These are phyloP conservation scores for Kurtzmaniella fragi DNA, from an alignment of 805 yeast genomes.

Conservation along the genomic window DNA sequence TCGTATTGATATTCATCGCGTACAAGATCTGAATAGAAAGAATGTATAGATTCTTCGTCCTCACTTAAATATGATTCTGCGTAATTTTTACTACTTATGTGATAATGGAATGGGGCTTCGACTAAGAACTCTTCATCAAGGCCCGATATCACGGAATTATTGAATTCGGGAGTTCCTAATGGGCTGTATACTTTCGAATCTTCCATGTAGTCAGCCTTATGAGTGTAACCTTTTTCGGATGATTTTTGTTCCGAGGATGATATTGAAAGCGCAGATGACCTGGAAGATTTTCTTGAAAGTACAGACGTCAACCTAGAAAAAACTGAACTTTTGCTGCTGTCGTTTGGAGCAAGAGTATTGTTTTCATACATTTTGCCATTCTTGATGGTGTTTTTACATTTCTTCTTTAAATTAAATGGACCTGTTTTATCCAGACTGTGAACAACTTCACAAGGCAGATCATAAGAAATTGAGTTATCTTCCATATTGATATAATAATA, in stretches of 20 bases:
- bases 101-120: slow-evolving; percentile 14
- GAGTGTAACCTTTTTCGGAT: background rate
- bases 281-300: slow-evolving; percentile 1
- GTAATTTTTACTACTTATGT: slow-evolving; percentile 5
- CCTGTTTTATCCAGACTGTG: slow-evolving; percentile 2
- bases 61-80: slow-evolving; percentile 8
- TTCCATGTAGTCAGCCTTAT: background rate
- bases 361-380: no score
- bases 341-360: background rate
- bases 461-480: slow-evolving; percentile 35
- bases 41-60: slow-evolving; percentile 20
- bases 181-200: background rate
- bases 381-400: background rate
- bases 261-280: background rate
- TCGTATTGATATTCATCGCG: slow-evolving; percentile 8
- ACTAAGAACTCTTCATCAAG: slow-evolving; percentile 27
- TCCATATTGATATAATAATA: slow-evolving; percentile 34
- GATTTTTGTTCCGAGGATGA: background rate
- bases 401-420: background rate
- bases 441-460: slow-evolving; percentile 42
- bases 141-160: slow-evolving; percentile 7
- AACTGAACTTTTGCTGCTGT: background rate
- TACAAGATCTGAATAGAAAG: slow-evolving; percentile 11
- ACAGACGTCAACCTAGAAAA: slow-evolving; percentile 2
- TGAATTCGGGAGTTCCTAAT: background rate